A percentile compares a stretch with the other conserved stretches of the same genome.
Conservation (phyloP, 2,329 filamentous ascomycete genomes). For the Monilinia fructicola region DNA sequence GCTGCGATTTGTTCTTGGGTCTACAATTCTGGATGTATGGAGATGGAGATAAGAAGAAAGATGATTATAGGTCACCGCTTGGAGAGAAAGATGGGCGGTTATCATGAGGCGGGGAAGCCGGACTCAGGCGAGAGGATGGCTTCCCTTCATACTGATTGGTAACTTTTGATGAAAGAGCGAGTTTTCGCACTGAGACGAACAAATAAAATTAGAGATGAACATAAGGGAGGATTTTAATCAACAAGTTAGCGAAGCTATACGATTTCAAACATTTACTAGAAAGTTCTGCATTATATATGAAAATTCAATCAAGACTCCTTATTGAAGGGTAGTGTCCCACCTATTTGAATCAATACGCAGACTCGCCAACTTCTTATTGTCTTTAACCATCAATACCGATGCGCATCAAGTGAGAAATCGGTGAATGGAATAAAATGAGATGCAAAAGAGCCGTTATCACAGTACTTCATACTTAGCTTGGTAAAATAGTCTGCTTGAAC, state of each 20-base stretch:
- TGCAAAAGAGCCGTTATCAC: too few species aligned
- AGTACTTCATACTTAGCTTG: not conserved
- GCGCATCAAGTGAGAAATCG: not conserved
- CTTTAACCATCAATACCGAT: not conserved
- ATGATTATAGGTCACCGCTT: constrained; percentile 30
- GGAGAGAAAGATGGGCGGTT: constrained; percentile 38
- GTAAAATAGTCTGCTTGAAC: not conserved
- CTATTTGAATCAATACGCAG: not conserved
- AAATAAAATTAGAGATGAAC: not conserved
- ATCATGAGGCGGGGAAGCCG: constrained; percentile 23
- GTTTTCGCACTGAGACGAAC: not conserved
- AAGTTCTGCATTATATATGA: constrained; percentile 8
- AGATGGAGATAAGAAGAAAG: constrained; percentile 42
- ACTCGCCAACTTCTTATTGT: not conserved
- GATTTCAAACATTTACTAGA: not conserved
- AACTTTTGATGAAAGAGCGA: not conserved
- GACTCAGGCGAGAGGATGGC: not conserved
- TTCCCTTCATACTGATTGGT: not conserved
- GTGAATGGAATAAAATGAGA: not conserved
- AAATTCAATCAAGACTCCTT: not conserved
- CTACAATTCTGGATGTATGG: constrained; percentile 73
- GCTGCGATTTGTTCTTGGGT: constrained; percentile 72
- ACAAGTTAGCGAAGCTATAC: not conserved
- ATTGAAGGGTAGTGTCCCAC: not conserved
- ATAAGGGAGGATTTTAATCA: not conserved